These are phyloP conservation scores for Ophiostoma piceae DNA, from an alignment of 2,329 filamentous ascomycete species.

Conservation along the genomic window DNA sequence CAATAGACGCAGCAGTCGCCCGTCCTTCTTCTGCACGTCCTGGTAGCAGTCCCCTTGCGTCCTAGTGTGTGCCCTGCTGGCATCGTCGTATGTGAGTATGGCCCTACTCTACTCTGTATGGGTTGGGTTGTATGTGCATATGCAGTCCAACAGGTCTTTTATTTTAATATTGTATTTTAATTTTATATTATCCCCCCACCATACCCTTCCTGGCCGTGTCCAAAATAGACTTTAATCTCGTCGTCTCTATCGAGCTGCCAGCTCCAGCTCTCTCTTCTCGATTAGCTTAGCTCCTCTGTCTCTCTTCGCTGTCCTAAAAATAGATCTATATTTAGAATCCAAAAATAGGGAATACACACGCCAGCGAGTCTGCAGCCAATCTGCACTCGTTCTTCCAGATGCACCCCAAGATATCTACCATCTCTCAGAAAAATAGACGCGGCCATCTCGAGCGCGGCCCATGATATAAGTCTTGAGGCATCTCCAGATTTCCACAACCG, in stretches of 20 bases:
- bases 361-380: conserved; percentile 20
- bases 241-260: background rate
- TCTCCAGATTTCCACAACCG: conserved; percentile 26
- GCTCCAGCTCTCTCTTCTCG: background rate
- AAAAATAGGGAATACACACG: conserved; percentile 7
- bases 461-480: conserved; percentile 56
- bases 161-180: background rate
- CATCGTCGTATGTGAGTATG: background rate
- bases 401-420: conserved; percentile 17
- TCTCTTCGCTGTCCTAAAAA: background rate
- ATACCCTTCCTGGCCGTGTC: background rate
- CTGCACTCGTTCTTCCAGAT: conserved; percentile 18
- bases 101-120: background rate
- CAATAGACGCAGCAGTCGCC: conserved; percentile 11
- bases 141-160: background rate
- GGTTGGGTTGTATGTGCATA: background rate
- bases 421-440: conserved; percentile 19
- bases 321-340: conserved; percentile 12
- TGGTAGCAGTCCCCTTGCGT: background rate
- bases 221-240: conserved; percentile 6
- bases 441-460: conserved; percentile 42
- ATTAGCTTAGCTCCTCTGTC: background rate
- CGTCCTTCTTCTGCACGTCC: background rate
- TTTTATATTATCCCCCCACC: background rate
- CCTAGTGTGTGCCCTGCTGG: background rate